phyloP scores from a whole-genome alignment of 2,329 filamentous ascomycete species.

The Rutstroemia sp. region DNA sequence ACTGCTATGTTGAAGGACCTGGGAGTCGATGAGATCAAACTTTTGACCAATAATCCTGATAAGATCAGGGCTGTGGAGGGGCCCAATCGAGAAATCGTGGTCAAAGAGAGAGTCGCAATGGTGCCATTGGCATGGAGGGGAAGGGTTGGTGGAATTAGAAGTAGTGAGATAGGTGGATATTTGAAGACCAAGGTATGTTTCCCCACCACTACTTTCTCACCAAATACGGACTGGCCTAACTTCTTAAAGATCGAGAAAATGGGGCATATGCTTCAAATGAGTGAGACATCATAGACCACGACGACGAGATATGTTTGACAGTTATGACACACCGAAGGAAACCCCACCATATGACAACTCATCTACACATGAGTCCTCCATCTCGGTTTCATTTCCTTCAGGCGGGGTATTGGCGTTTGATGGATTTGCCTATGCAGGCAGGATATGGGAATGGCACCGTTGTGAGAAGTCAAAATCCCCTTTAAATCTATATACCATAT shows the following conservation, averaged over 20 bases:
- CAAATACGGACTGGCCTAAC: neutral
- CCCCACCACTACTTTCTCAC: too few species aligned
- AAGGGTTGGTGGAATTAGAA: slow-evolving; percentile 66
- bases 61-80: slow-evolving; percentile 94
- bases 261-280: slow-evolving; percentile 68
- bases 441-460: too few species aligned
- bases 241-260: slow-evolving; percentile 70
- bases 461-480: neutral
- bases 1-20: slow-evolving; percentile 90
- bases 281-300: slow-evolving; percentile 12
- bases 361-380: too few species aligned
- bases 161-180: slow-evolving; percentile 88
- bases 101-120: slow-evolving; percentile 90
- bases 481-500: neutral
- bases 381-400: too few species aligned
- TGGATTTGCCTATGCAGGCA: too few species aligned
- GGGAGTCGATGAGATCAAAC: slow-evolving; percentile 66
- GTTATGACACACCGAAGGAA: neutral
- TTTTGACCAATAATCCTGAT: slow-evolving; percentile 95
- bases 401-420: too few species aligned
- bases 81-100: slow-evolving; percentile 76
- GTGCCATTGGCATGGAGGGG: slow-evolving; percentile 90
- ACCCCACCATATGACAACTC: too few species aligned
- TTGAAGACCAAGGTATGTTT: slow-evolving; percentile 79
- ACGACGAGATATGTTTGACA: too few species aligned